Evolutionary conservation across 2,329 filamentous ascomycete species (phyloP), one percentile per base, ranked within the genome.

Genomic region (Aspergillus sp.): DNA sequence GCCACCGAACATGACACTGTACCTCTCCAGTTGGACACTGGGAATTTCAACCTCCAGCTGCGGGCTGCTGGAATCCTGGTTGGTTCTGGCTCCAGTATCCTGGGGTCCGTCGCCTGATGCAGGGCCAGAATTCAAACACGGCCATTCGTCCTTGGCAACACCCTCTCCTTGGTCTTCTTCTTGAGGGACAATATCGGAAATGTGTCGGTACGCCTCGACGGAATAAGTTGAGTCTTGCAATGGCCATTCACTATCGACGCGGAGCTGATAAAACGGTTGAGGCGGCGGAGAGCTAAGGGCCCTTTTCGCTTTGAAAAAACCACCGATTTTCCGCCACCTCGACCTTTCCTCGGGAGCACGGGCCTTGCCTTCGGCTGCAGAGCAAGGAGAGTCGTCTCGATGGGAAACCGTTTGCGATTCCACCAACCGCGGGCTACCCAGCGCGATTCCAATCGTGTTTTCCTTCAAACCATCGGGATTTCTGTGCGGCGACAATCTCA

Each of bases 1-100:
- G 24, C 74, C 74, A 34, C 80, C 77, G 52, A 96, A 95, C 88
- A 95, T 95, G 43, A 95, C 74, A 47, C 86, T 94, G 47, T 94
- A 96, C 30, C 89, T 71, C 54, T 95, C 89, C 70, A 96, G 69
- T 41, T 81, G 76, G 34, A 83, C 71, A 30, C 74, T 73, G 1
- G 89, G 88, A 36, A 95, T 91, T 32, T 88, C 76, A 11, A 95
- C 72, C 46, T 86, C 71, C 13, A 95, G 64, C 5, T 80, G 57
- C 2, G 63, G 51, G 12, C 39, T 35, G 4, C 41, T 42, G n/a
- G 39, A 35, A 12, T 14, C 26, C 13, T 10, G 13, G 31, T 13
- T 4, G 29, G 26, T 14, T 24, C 19, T 31, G 32, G 17, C 27
- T 32, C 13, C 19, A 22, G 19, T 6, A 22, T 10, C 13, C 14